Evolutionary conservation across 352 stramenopile species (phyloP).

Genomic region (Globisporangium spiculum): DNA sequence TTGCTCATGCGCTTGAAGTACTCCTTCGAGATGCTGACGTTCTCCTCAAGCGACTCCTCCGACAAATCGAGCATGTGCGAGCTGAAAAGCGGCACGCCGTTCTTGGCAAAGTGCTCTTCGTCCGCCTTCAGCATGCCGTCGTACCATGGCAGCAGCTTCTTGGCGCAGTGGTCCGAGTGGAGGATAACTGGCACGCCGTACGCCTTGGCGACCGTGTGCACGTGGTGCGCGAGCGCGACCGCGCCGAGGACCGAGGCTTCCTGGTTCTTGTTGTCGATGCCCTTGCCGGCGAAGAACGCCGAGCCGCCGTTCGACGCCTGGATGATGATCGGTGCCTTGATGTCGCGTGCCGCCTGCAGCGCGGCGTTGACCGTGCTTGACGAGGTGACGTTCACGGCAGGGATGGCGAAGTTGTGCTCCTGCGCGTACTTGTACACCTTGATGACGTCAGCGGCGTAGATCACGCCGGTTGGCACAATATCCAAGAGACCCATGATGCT

Average conservation of each 20-base stretch:
- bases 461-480: constrained; percentile 80
- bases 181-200: constrained; percentile 97
- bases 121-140: constrained; percentile 95
- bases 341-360: constrained; percentile 95
- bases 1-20: constrained; percentile 98
- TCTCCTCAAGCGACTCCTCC: constrained; percentile 97
- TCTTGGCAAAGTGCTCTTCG: constrained; percentile 95
- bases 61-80: constrained; percentile 99
- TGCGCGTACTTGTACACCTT: constrained; percentile 93
- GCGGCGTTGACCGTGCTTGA: constrained; percentile 95
- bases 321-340: constrained; percentile 97
- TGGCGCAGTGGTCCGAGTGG: constrained; percentile 99
- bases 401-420: constrained; percentile 95
- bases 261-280: constrained; percentile 94
- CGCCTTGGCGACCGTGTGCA: constrained; percentile 94
- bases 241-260: constrained; percentile 71
- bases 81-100: constrained; percentile 95
- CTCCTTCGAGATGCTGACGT: constrained; percentile 96
- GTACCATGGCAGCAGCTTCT: constrained; percentile 98
- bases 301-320: constrained; percentile 98
- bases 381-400: constrained; percentile 96
- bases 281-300: constrained; percentile 97
- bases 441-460: constrained; percentile 86
- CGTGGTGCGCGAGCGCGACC: constrained; percentile 94
- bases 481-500: constrained; percentile 78